phyloP scores from a whole-genome alignment of 306 rosid genomes.

The Cucurbita maxima region DNA sequence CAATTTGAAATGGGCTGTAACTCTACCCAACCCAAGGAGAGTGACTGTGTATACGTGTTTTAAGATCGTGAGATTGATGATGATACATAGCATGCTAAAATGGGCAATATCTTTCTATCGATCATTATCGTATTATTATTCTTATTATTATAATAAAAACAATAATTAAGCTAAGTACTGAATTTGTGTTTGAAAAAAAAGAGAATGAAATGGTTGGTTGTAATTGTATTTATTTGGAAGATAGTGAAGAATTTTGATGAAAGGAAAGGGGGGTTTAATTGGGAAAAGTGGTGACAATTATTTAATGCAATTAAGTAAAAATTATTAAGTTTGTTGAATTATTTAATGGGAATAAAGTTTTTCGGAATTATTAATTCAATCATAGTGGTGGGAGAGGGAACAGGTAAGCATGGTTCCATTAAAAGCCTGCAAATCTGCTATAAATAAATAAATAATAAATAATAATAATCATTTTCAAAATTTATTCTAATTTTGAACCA shows the following conservation, averaged over 20 bases:
- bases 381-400: slow-evolving; percentile 8
- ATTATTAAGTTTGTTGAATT: slow-evolving; percentile 3
- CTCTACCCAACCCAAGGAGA: neutral
- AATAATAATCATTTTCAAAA: too few species aligned
- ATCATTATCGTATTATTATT: neutral
- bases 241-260: neutral
- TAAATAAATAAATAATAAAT: too few species aligned
- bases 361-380: slow-evolving; percentile 6
- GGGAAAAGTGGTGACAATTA: slow-evolving; percentile 3
- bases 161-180: neutral
- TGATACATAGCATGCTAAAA: too few species aligned
- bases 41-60: too few species aligned
- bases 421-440: slow-evolving; percentile 3
- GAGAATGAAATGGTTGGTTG: neutral
- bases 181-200: neutral
- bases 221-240: slow-evolving; percentile 6
- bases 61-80: too few species aligned
- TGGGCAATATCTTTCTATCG: neutral
- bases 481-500: too few species aligned
- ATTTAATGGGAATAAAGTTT: slow-evolving; percentile 3
- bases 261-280: neutral
- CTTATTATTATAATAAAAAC: neutral
- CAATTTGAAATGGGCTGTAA: neutral
- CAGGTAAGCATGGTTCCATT: slow-evolving; percentile 8
- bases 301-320: neutral